phyloP scores from a whole-genome alignment of 345 rosid genomes.

The Eucalyptus tenuipes region DNA sequence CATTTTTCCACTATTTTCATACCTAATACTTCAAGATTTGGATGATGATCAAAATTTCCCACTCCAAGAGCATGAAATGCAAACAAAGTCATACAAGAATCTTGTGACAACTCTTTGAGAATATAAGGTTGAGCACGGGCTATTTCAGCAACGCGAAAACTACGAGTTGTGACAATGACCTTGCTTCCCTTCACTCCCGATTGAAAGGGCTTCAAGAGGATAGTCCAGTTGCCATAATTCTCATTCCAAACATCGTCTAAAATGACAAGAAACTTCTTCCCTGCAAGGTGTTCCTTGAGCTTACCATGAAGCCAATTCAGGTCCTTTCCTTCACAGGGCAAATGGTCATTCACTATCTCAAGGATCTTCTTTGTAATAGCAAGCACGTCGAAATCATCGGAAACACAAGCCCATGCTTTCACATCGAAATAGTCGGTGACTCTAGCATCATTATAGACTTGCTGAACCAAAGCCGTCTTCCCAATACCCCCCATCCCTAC shows the following conservation, averaged over 20 bases:
- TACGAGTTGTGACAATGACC: neutral
- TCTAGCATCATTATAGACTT: neutral
- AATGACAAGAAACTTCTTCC: neutral
- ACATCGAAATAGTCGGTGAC: neutral
- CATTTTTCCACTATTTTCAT: neutral
- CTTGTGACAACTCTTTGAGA: rapidly evolving
- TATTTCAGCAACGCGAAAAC: rapidly evolving
- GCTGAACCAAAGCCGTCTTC: neutral
- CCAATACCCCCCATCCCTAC: neutral
- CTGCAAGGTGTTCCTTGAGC: rapidly evolving
- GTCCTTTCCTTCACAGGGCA: neutral
- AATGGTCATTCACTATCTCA: rapidly evolving
- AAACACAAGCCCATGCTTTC: neutral
- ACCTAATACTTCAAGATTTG: rapidly evolving
- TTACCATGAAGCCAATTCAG: neutral
- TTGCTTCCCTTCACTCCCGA: neutral
- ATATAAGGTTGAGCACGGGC: rapidly evolving
- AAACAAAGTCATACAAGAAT: neutral
- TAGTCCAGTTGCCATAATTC: neutral
- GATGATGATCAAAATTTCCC: rapidly evolving
- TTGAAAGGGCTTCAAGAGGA: neutral
- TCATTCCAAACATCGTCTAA: neutral
- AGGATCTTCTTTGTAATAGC: neutral
- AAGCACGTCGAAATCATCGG: neutral
- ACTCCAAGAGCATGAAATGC: neutral